phyloP scores from a whole-genome alignment of 306 rosid genomes.

The Carpinus fangiana region DNA sequence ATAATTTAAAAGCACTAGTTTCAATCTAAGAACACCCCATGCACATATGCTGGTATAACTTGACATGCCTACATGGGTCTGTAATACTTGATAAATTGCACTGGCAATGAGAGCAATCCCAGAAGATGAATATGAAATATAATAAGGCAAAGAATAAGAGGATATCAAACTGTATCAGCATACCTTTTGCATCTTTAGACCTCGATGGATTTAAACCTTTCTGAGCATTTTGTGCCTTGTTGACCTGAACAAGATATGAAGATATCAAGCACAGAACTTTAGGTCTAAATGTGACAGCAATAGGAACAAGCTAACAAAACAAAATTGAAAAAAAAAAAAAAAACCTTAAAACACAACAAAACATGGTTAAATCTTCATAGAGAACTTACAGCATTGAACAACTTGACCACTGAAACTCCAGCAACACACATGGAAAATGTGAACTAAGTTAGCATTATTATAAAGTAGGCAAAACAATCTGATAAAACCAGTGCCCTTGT shows the following conservation, averaged over 20 bases:
- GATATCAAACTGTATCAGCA: constrained; percentile 18
- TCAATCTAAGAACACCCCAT: neutral
- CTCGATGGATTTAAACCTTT: constrained; percentile 76
- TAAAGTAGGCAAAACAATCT: constrained; percentile 10
- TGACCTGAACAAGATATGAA: constrained; percentile 61
- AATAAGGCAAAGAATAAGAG: constrained; percentile 2
- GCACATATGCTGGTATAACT: neutral
- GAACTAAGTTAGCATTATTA: constrained; percentile 38
- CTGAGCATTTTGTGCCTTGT: constrained; percentile 88
- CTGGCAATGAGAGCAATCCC: neutral
- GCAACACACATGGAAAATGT: constrained; percentile 36
- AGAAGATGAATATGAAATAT: neutral
- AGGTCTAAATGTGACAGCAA: constrained; percentile 5
- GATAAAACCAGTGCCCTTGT: neutral
- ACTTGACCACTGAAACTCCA: constrained; percentile 79
- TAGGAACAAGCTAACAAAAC: constrained; percentile 5
- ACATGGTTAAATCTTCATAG: too few species aligned
- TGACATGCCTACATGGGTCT: neutral
- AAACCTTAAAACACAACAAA: too few species aligned
- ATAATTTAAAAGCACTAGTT: neutral
- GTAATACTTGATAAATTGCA: neutral
- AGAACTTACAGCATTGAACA: constrained; percentile 95
- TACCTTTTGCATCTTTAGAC: constrained; percentile 85
- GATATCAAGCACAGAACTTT: constrained; percentile 15
- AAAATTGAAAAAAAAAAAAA: neutral